Base-by-base conservation (phyloP, 2,329 filamentous ascomycete genomes). In the Trichophaea hybrida region DNA sequence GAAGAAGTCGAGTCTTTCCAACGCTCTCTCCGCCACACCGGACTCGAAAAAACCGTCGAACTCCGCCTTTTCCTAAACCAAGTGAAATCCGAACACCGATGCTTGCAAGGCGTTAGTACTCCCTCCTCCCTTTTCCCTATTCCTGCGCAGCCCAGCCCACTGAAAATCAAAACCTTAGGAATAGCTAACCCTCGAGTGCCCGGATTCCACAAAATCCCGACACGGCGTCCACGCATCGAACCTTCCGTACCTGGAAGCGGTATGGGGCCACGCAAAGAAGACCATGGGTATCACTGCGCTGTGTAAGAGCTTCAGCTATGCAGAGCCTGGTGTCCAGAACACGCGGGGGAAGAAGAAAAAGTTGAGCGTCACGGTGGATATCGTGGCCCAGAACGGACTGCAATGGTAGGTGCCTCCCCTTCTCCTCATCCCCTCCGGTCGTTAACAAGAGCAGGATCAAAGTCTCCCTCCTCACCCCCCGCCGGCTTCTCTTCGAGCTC, bases 161-260 rank as follows among this genome's bases (percentile, higher is more conserved):
- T 50, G 40, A 60, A 64, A 49, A 24, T 24, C 24, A 24, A 64
- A 35, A 43, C 46, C 32, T 37, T 35, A 12, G 35, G 44, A 43
- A 54, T 49, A 64, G 65, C 44, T 62, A 55, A 55, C 57, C 12
- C 64, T 65, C 46, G 60, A 52, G n/a, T 43, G 59, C 4, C 63
- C 58, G 37, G 59, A 61, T 10, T 62, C 58, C 7, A 68, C 66
- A 49, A 71, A 73, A 57, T 69, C 74, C 13, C 69, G 75, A n/a
- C 80, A 84, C 68, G 76, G 78, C 33, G 73, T 85, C 50, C 75
- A 78, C 54, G 84, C 81, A 6, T 84, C 81, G 0, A 87, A 87
- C 70, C 68, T 86, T 8, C 77, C 80, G 0, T 86, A 84, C 68
- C 80, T 82, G 57, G 77, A 80, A 64, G 76, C 79, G 5, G 75